Evolutionary conservation across 2,329 filamentous ascomycete genomes (phyloP).

Genomic region (Aspergillus neotritici): DNA sequence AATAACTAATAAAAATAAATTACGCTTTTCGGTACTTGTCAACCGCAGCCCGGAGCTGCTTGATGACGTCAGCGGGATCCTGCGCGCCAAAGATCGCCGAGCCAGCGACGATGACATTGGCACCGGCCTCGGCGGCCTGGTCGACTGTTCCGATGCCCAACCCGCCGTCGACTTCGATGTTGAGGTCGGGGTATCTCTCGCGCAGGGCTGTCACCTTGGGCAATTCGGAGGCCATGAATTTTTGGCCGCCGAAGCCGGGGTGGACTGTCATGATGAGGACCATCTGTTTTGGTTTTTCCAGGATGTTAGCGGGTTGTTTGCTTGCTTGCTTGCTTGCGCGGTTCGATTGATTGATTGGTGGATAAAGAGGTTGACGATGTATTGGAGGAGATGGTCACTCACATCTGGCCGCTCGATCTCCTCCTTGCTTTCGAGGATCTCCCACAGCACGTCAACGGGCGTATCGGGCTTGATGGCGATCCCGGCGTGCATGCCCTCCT

Average conservation of each 20-base stretch:
- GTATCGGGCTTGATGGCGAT: constrained; percentile 95
- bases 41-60: constrained; percentile 72
- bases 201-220: constrained; percentile 86
- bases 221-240: constrained; percentile 94
- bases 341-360: background rate
- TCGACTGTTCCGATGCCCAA: constrained; percentile 84
- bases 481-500: constrained; percentile 78
- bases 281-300: constrained; percentile 59
- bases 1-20: background rate
- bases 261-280: constrained; percentile 97
- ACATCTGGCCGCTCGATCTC: constrained; percentile 82
- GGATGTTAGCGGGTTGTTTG: background rate
- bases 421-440: constrained; percentile 69
- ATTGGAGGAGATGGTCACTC: constrained; percentile 35
- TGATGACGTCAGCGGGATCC: constrained; percentile 81
- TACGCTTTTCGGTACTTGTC: constrained; percentile 49
- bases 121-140: constrained; percentile 87
- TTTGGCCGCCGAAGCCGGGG: constrained; percentile 94
- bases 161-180: constrained; percentile 96
- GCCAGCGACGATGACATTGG: constrained; percentile 96
- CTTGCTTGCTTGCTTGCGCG: constrained; percentile 1
- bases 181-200: constrained; percentile 77
- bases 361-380: background rate
- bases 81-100: constrained; percentile 92
- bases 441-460: constrained; percentile 83